These are phyloP conservation scores for Ogataea methanolica DNA, from an alignment of 805 yeast species.

Conservation along the genomic window DNA sequence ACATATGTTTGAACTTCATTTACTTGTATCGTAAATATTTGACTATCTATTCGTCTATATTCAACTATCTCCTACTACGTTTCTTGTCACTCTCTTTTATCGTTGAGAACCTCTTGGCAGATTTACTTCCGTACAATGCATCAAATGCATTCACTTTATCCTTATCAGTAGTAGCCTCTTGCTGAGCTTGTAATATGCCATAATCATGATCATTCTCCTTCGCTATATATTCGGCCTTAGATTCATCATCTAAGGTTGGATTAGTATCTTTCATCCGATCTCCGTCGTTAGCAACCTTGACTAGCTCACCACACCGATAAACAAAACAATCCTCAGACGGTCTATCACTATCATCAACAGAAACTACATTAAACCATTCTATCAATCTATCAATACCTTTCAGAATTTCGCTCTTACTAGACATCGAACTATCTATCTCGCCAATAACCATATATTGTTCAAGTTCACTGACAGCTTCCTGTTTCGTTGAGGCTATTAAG, in stretches of 20 bases:
- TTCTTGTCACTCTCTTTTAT: neutral
- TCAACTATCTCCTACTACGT: neutral
- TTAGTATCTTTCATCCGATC: neutral
- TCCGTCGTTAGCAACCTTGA: neutral
- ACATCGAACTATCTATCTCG: slow-evolving; percentile 8
- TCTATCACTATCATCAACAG: slow-evolving; percentile 11
- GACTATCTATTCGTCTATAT: neutral
- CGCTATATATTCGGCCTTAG: neutral
- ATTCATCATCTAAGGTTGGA: neutral
- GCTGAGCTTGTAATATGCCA: neutral
- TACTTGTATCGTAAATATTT: no score
- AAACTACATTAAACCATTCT: slow-evolving; percentile 12
- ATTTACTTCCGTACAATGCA: slow-evolving; percentile 15
- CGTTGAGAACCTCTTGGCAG: neutral
- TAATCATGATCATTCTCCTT: neutral
- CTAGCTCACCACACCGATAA: slow-evolving; percentile 22
- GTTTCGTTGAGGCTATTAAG: slow-evolving; percentile 14
- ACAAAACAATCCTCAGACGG: slow-evolving; percentile 16
- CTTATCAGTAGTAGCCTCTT: neutral
- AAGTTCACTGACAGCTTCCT: slow-evolving; percentile 7
- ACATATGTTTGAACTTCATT: neutral
- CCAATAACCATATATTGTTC: slow-evolving; percentile 22
- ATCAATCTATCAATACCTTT: slow-evolving; percentile 1
- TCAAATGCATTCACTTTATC: slow-evolving; percentile 17
- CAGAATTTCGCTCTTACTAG: neutral